A percentile compares a stretch with the other conserved stretches of the same genome.
Evolutionary conservation across 2,329 filamentous ascomycete genomes (phyloP).

Genomic region (Thelonectria discophora): DNA sequence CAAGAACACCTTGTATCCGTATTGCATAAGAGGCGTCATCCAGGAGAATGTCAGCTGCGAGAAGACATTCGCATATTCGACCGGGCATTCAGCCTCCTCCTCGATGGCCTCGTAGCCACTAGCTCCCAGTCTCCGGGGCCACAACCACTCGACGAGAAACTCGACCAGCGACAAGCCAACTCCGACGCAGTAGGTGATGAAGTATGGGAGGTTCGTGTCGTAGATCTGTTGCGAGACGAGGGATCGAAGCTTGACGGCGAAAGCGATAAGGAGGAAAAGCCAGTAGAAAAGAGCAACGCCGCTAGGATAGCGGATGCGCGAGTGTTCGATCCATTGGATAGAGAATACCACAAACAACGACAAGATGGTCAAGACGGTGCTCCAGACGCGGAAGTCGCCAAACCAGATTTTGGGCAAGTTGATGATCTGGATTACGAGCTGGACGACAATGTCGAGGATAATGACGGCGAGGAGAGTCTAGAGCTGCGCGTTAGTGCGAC

Average conservation of each 20-base stretch:
- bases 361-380: conserved; percentile 74
- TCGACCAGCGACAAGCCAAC: conserved; percentile 74
- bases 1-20: conserved; percentile 89
- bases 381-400: conserved; percentile 87
- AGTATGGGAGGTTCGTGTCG: conserved; percentile 73
- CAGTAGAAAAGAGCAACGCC: conserved; percentile 92
- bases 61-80: conserved; percentile 94
- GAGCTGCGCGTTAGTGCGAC: neutral
- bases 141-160: conserved; percentile 84
- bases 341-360: conserved; percentile 79
- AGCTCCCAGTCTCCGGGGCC: conserved; percentile 73
- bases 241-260: conserved; percentile 85
- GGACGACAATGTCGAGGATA: conserved; percentile 72
- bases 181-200: conserved; percentile 77
- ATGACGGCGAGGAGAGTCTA: conserved; percentile 72
- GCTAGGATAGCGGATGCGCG: conserved; percentile 83
- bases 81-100: conserved; percentile 72
- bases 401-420: conserved; percentile 75
- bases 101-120: conserved; percentile 67
- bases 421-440: conserved; percentile 80
- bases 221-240: conserved; percentile 82
- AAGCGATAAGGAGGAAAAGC: conserved; percentile 83
- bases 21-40: conserved; percentile 99
- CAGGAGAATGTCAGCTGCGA: conserved; percentile 93
- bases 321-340: conserved; percentile 88